Conservation (phyloP, 1,139 yeast genomes). For the Kodamaea derodonti region DNA sequence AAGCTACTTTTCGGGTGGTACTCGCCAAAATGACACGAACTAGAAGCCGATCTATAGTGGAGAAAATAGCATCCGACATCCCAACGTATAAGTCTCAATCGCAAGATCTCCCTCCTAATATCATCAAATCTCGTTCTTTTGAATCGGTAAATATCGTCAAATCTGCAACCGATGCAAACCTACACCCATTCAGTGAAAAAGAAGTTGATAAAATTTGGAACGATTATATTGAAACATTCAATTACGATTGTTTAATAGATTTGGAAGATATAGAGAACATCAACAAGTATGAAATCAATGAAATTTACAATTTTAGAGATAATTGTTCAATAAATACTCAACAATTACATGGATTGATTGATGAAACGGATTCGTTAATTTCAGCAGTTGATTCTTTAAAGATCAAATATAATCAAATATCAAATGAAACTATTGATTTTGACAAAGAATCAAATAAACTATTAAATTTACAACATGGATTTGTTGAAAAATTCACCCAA, state of each 20-base stretch:
- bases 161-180: background rate
- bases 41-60: slow-evolving; percentile 53
- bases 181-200: slow-evolving; percentile 34
- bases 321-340: slow-evolving; percentile 33
- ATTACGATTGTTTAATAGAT: slow-evolving; percentile 35
- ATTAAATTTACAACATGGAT: slow-evolving; percentile 46
- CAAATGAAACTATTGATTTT: slow-evolving; percentile 59
- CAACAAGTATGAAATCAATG: slow-evolving; percentile 28
- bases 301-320: slow-evolving; percentile 37
- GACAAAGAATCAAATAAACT: slow-evolving; percentile 55
- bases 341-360: slow-evolving; percentile 33
- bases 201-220: slow-evolving; percentile 36
- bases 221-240: slow-evolving; percentile 29
- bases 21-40: slow-evolving; percentile 33
- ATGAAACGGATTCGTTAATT: slow-evolving; percentile 40
- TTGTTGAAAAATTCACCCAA: slow-evolving; percentile 42
- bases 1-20: too few species aligned
- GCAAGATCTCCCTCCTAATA: slow-evolving; percentile 6
- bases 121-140: slow-evolving; percentile 14
- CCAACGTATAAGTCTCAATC: slow-evolving; percentile 24
- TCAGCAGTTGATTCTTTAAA: slow-evolving; percentile 41
- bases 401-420: slow-evolving; percentile 51
- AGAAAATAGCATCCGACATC: slow-evolving; percentile 37
- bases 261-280: slow-evolving; percentile 28
- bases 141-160: slow-evolving; percentile 1